Percentiles rank a stretch among this genome's conserved stretches.
phyloP scores from a whole-genome alignment of 2,329 filamentous ascomycete species.

The Macrophomina phaseolina region DNA sequence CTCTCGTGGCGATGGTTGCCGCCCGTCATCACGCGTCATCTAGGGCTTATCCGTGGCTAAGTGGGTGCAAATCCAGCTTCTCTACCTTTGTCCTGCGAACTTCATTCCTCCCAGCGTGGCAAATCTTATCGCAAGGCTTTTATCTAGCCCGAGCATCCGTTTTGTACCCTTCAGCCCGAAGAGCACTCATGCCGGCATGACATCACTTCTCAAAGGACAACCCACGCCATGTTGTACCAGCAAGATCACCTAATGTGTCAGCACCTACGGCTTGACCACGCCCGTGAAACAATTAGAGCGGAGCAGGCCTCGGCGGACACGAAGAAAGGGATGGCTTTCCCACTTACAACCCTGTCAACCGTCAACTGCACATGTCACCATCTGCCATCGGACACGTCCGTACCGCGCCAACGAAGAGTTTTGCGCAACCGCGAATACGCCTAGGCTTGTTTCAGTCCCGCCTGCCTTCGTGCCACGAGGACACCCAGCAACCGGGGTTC shows the following conservation, averaged over 20 bases:
- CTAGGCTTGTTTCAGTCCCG: constrained; percentile 3
- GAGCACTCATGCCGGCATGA: background rate
- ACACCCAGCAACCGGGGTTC: constrained; percentile 2
- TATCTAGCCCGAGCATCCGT: background rate
- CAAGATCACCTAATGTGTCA: background rate
- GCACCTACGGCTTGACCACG: background rate
- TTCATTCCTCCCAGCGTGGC: background rate
- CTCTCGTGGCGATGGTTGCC: background rate
- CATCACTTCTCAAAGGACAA: background rate
- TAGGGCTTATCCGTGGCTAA: background rate
- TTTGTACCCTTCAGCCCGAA: background rate
- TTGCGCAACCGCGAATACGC: background rate
- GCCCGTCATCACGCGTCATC: background rate
- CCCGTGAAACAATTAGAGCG: background rate
- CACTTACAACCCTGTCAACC: background rate
- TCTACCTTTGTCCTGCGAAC: too few relatives aligned
- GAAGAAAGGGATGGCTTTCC: background rate
- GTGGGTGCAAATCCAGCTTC: background rate
- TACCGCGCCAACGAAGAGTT: background rate
- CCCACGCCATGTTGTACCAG: background rate
- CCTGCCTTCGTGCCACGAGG: constrained; percentile 19
- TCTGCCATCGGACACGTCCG: background rate
- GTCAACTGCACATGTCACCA: background rate
- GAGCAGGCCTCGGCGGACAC: background rate
- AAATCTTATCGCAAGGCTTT: background rate